These are phyloP conservation scores for Ascochyta rabiei DNA, from an alignment of 2,329 filamentous ascomycete species.

Conservation along the genomic window DNA sequence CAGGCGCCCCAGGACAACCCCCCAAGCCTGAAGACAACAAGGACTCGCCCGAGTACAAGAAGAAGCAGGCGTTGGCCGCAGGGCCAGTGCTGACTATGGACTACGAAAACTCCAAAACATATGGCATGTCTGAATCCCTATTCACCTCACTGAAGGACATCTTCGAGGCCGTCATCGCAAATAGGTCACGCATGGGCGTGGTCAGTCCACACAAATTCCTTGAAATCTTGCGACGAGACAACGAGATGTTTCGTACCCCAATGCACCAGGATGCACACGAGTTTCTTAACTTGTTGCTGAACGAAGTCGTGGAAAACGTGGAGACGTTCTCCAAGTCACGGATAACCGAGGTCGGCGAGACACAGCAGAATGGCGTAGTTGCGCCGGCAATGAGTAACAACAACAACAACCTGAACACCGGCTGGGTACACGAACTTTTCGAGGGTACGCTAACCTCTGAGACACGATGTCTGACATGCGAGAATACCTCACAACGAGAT, in stretches of 20 bases:
- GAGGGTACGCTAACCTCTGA: conserved; percentile 94
- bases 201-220: conserved; percentile 91
- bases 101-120: conserved; percentile 77
- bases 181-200: conserved; percentile 82
- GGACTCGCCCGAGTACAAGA: conserved; percentile 96
- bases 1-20: conserved; percentile 60
- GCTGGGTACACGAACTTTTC: conserved; percentile 97
- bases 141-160: conserved; percentile 97
- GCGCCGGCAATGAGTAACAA: conserved; percentile 23
- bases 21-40: conserved; percentile 87
- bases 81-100: conserved; percentile 87
- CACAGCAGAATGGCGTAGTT: conserved; percentile 25
- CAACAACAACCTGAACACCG: conserved; percentile 40
- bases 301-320: conserved; percentile 92
- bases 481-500: conserved; percentile 92
- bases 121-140: conserved; percentile 92
- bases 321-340: conserved; percentile 80
- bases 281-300: conserved; percentile 92
- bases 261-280: conserved; percentile 99
- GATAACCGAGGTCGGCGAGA: conserved; percentile 47
- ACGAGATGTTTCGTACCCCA: conserved; percentile 95
- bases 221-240: conserved; percentile 90
- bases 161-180: conserved; percentile 86
- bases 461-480: conserved; percentile 94
- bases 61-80: conserved; percentile 88